Base-by-base conservation (phyloP, 2,329 filamentous ascomycete genomes). In the Exserohilum turcica region DNA sequence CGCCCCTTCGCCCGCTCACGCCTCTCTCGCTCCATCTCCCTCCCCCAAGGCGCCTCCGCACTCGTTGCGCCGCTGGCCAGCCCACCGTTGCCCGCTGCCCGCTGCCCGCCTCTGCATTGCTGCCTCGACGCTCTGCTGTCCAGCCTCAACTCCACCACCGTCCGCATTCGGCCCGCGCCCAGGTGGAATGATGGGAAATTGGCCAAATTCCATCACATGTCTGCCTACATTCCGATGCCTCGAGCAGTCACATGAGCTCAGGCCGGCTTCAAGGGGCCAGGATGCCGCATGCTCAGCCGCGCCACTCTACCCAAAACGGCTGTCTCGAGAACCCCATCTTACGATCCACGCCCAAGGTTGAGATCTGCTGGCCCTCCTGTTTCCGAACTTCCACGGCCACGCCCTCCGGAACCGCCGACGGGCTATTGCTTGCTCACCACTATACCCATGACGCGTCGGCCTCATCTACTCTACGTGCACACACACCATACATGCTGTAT, bases 111-210 rank as follows among this genome's bases (percentile, higher is more conserved):
- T 7, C 21, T 24, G 4, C 21, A 24, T 24, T 24, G 21, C 4
- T 24, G 21, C 21, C 21, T 24, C 4, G 21, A 24, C 32, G 21
- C 44, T 19, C 43, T 21, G 55, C 35, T n/a, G 4, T 24, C 21
- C n/a, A n/a, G n/a, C n/a, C n/a, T n/a, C n/a, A n/a, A n/a, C n/a
- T n/a, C n/a, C n/a, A n/a, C n/a, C n/a, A n/a, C n/a, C n/a, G n/a
- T n/a, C n/a, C n/a, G n/a, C n/a, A 47, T 31, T 47, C 44, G 44
- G 44, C 35, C 44, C 44, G 44, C 21, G 24, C 21, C n/a, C 33
- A 40, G 51, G 51, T 54, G 46, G 46, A 45, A 43, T 43, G 51
- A 54, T 54, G 51, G 51, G 46, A 50, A 50, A 50, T 54, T 15
- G 24, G 15, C 16, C 13, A 15, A 54, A 54, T 42, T 18, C 36